phyloP scores from a whole-genome alignment of 1,139 yeast genomes.

The Pichia sp. region DNA sequence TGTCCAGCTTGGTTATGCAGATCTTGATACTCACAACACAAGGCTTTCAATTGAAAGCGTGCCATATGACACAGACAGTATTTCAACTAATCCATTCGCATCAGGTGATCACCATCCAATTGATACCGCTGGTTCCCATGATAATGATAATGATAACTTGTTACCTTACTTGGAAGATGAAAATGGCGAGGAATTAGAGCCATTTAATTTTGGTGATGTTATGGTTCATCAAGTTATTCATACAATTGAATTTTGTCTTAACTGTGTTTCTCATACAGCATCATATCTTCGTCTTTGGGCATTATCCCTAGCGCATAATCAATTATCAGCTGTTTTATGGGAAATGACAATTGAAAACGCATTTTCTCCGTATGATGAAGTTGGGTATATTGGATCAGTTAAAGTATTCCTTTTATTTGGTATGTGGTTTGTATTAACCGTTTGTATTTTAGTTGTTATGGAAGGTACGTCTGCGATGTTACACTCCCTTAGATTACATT shows the following conservation, averaged over 20 bases:
- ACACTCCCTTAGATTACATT: conserved; percentile 58
- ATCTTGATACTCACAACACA: conserved; percentile 35
- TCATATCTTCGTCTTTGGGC: conserved; percentile 97
- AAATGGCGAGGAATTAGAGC: conserved; percentile 41
- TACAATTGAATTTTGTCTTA: conserved; percentile 95
- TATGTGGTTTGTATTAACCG: conserved; percentile 91
- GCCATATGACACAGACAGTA: conserved; percentile 24
- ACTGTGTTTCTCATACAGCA: conserved; percentile 97
- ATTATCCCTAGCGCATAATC: conserved; percentile 93
- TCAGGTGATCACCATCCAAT: neutral
- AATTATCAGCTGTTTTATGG: conserved; percentile 91
- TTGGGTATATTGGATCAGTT: conserved; percentile 63
- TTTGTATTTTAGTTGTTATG: conserved; percentile 88
- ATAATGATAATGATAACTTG: neutral
- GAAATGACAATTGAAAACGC: conserved; percentile 87
- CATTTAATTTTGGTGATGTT: conserved; percentile 78
- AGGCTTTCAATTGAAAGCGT: conserved; percentile 57
- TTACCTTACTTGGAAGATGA: conserved; percentile 26
- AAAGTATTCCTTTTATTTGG: conserved; percentile 77
- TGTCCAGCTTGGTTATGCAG: conserved; percentile 16
- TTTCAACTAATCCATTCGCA: conserved; percentile 34
- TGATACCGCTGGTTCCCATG: neutral
- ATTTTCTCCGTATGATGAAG: conserved; percentile 46
- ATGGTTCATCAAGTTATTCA: conserved; percentile 97
- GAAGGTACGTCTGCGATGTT: conserved; percentile 99